Evolutionary conservation across 768 basidiomycete genomes (phyloP).

Genomic region (Hortiboletus campestris): DNA sequence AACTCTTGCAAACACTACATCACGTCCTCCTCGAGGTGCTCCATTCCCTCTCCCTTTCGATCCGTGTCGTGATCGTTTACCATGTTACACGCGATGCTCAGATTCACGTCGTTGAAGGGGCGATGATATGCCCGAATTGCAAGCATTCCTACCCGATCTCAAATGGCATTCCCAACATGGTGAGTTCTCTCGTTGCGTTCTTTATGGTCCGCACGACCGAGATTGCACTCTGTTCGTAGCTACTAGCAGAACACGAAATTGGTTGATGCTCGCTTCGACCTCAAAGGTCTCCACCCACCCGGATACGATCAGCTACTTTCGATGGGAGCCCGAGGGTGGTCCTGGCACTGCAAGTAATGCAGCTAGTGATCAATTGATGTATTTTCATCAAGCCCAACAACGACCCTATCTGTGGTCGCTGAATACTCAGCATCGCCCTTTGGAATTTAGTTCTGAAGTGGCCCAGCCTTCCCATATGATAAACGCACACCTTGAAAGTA

Average conservation of each 20-base stretch:
- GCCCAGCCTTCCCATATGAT: background rate
- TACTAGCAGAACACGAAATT: slow-evolving; percentile 91
- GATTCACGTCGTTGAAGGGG: slow-evolving; percentile 91
- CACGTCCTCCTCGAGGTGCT: slow-evolving; percentile 90
- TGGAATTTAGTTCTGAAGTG: background rate
- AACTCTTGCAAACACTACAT: slow-evolving; percentile 79
- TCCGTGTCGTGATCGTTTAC: background rate
- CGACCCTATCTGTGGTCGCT: background rate
- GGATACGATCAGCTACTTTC: background rate
- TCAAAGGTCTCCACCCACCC: background rate
- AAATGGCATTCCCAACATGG: slow-evolving; percentile 98
- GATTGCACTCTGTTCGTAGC: slow-evolving; percentile 41
- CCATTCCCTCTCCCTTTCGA: background rate
- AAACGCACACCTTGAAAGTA: background rate
- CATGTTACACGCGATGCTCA: slow-evolving; percentile 29
- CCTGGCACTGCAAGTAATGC: background rate
- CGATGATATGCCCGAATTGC: slow-evolving; percentile 93
- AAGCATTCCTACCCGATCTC: slow-evolving; percentile 85
- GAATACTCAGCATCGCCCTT: background rate
- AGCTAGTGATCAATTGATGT: background rate
- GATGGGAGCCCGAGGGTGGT: background rate
- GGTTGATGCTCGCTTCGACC: slow-evolving; percentile 34
- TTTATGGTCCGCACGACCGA: background rate
- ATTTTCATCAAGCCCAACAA: background rate
- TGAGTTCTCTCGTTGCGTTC: slow-evolving; percentile 33